Conservation (phyloP, 768 basidiomycete species). For the Rhizopogon vesiculosus region DNA sequence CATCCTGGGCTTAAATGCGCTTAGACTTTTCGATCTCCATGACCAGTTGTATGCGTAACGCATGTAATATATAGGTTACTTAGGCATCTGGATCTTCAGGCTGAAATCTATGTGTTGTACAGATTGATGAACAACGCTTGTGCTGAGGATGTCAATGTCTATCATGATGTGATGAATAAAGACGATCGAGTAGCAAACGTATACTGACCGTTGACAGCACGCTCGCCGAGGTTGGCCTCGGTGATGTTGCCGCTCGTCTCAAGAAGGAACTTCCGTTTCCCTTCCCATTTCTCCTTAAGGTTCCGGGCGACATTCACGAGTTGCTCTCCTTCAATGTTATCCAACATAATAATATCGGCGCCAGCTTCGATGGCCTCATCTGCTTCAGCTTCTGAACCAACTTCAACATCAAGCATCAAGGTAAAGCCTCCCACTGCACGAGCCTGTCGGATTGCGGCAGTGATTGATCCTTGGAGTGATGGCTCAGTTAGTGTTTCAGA, state of each 20-base stretch:
- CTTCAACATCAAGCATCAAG: conserved; percentile 90
- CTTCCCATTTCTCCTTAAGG: conserved; percentile 76
- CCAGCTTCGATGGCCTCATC: conserved; percentile 97
- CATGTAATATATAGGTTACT: conserved; percentile 16
- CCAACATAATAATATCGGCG: conserved; percentile 93
- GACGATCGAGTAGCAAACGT: background rate
- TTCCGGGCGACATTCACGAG: conserved; percentile 62
- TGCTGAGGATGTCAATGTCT: conserved; percentile 96
- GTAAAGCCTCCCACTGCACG: conserved; percentile 89
- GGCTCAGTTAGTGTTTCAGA: conserved; percentile 3
- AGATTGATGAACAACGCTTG: conserved; percentile 86
- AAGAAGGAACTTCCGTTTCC: conserved; percentile 79
- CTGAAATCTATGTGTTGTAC: conserved; percentile 96
- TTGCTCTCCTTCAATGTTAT: conserved; percentile 82
- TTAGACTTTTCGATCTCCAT: conserved; percentile 58
- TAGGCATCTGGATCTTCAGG: conserved; percentile 83
- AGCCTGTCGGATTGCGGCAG: conserved; percentile 80
- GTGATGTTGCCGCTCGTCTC: conserved; percentile 97
- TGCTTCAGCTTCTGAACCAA: conserved; percentile 82
- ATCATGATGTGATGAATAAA: conserved; percentile 1
- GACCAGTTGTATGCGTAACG: conserved; percentile 12
- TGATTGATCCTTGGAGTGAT: conserved; percentile 70
- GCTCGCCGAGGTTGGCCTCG: conserved; percentile 73
- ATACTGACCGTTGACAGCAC: conserved; percentile 77
- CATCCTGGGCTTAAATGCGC: conserved; percentile 70